A percentile compares a stretch with the other conserved stretches of the same genome.
phyloP scores from a whole-genome alignment of 768 basidiomycete species.

The Serendipita sp. region DNA sequence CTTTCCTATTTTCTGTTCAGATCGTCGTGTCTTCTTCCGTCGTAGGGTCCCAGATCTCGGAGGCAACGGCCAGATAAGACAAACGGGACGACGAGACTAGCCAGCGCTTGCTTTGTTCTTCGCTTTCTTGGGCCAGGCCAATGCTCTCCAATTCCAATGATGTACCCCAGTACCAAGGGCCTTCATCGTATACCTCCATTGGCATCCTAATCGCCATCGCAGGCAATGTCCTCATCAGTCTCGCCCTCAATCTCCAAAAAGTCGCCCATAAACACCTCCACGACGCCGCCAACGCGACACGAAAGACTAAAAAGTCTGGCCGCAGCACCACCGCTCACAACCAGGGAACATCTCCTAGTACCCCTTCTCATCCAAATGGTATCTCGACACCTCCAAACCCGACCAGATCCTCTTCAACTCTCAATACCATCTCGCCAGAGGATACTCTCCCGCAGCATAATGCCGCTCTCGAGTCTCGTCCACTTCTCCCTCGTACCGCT shows the following conservation, averaged over 20 bases:
- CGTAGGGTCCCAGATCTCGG: no score
- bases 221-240: slow-evolving; percentile 77
- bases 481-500: background rate
- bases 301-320: background rate
- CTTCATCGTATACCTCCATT: slow-evolving; percentile 33
- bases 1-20: no score
- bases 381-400: background rate
- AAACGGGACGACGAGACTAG: no score
- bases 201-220: slow-evolving; percentile 72
- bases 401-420: no score
- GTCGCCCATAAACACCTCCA: slow-evolving; percentile 47
- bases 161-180: background rate
- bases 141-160: background rate
- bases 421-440: background rate
- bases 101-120: background rate
- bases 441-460: background rate
- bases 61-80: no score
- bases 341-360: background rate
- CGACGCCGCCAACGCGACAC: slow-evolving; percentile 33
- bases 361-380: background rate
- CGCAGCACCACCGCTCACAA: background rate
- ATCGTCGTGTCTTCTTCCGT: no score
- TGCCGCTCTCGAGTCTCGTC: background rate
- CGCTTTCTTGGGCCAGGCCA: background rate
- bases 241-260: slow-evolving; percentile 87